Evolutionary conservation across 2,329 filamentous ascomycete genomes (phyloP).

Genomic region (Colletotrichum shisoi): DNA sequence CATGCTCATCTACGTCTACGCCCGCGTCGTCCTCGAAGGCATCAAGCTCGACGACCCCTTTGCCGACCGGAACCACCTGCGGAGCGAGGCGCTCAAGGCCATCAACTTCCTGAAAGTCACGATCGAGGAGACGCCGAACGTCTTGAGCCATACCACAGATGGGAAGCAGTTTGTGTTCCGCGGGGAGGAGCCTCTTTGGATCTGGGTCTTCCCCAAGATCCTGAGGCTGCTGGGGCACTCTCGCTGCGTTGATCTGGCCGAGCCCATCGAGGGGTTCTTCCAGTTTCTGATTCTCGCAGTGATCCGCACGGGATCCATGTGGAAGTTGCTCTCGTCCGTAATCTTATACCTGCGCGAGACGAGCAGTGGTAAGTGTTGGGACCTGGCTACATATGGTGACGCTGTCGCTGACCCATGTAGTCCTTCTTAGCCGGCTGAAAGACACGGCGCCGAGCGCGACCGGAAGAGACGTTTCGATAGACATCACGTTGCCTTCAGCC

Average conservation of each 20-base stretch:
- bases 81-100: conserved; percentile 72
- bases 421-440: conserved; percentile 49
- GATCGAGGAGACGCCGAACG: conserved; percentile 75
- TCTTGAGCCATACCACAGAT: conserved; percentile 62
- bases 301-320: conserved; percentile 56
- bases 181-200: conserved; percentile 69
- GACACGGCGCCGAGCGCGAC: conserved; percentile 44
- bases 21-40: conserved; percentile 77
- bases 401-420: conserved; percentile 43
- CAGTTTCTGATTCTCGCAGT: conserved; percentile 57
- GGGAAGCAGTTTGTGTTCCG: conserved; percentile 58
- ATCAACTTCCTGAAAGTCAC: conserved; percentile 79
- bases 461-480: conserved; percentile 44
- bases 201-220: conserved; percentile 69
- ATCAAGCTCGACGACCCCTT: conserved; percentile 75
- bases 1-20: conserved; percentile 84
- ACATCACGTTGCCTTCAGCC: conserved; percentile 52
- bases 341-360: conserved; percentile 60
- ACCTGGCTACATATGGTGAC: neutral
- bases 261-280: conserved; percentile 63
- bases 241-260: conserved; percentile 57
- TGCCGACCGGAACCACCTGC: conserved; percentile 62
- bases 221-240: conserved; percentile 64
- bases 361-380: conserved; percentile 54
- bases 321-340: conserved; percentile 56